These are phyloP conservation scores for Xylaria polymorpha DNA, from an alignment of 2,329 filamentous ascomycete genomes.

Conservation along the genomic window DNA sequence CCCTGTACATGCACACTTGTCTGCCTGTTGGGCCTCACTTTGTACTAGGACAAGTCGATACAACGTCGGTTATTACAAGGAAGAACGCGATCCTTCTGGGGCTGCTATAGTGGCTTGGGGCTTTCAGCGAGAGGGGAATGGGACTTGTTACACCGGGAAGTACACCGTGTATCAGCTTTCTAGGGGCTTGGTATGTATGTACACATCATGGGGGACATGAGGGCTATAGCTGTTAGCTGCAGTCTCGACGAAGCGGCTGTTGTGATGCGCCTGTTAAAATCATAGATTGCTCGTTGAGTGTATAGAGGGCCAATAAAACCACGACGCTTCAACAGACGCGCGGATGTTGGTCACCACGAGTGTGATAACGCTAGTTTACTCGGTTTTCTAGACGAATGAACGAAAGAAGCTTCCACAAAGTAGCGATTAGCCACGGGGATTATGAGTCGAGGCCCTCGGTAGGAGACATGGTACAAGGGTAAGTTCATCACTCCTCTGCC, in stretches of 20 bases:
- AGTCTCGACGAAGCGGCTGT: conserved; percentile 33
- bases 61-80: neutral
- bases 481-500: too few relatives aligned
- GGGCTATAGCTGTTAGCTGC: conserved; percentile 39
- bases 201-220: conserved; percentile 10
- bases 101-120: neutral
- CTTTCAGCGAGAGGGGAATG: neutral
- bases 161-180: conserved; percentile 8
- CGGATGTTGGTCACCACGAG: conserved; percentile 36
- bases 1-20: neutral
- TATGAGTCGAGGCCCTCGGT: neutral
- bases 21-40: neutral
- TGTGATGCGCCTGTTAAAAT: conserved; percentile 36
- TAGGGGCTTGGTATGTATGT: conserved; percentile 17
- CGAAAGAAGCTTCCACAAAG: neutral
- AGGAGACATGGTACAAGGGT: neutral
- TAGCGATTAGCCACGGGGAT: conserved; percentile 10
- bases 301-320: conserved; percentile 33
- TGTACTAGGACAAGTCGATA: neutral
- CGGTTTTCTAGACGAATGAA: conserved; percentile 2
- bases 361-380: conserved; percentile 18
- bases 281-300: conserved; percentile 38
- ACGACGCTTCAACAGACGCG: conserved; percentile 43
- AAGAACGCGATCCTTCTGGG: conserved; percentile 11
- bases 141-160: neutral